Base-by-base conservation (phyloP, 2,329 filamentous ascomycete species). In the Beauveria asiatica region DNA sequence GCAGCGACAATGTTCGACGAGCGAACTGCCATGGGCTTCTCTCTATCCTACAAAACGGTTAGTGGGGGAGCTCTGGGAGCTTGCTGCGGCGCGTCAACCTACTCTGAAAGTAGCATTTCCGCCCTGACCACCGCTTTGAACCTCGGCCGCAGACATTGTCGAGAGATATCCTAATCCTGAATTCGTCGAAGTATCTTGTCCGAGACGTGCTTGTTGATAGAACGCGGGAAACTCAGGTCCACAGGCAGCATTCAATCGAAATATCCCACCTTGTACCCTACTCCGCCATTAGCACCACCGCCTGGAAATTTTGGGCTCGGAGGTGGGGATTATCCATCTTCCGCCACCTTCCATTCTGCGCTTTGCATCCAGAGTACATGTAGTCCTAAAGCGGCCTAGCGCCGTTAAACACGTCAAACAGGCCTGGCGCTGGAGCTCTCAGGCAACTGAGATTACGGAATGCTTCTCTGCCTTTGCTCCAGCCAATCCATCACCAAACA, bases 21-120 rank as follows among this genome's bases (percentile, higher is more conserved):
- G 68, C 94, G 89, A 66, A 99, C 94, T 66, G 94, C 94, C 81
- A 94, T 88, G 67, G 94, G 94, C 90, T 99, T 99, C 81, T 97
- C 94, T 85, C 97, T 99, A 73, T 87, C 84, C 85, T 87, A 67
- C 55, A 67, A 57, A 65, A 52, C 55, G 58, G 66, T 76, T 67
- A 76, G 73, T 69, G 70, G 70, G 69, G 69, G 68, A 74, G 71
- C 68, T 74, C 64, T 62, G 57, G 64, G 67, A 73, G 67, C 68
- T 72, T 65, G 54, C 50, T 52, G 62, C 42, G 46, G 45, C 61
- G 60, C 69, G 70, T 72, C 49, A 53, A 65, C 77, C 65, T 76
- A 84, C 82, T 70, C 80, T 80, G 72, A 85, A 85, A 64, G 82
- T 77, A 67, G 78, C 76, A 76, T 83, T 82, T 65, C 75, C 72